Percentiles rank a stretch among this genome's conserved stretches.
phyloP scores from a whole-genome alignment of 148 eudicot genomes.

The Vaccinium myrtillus region DNA sequence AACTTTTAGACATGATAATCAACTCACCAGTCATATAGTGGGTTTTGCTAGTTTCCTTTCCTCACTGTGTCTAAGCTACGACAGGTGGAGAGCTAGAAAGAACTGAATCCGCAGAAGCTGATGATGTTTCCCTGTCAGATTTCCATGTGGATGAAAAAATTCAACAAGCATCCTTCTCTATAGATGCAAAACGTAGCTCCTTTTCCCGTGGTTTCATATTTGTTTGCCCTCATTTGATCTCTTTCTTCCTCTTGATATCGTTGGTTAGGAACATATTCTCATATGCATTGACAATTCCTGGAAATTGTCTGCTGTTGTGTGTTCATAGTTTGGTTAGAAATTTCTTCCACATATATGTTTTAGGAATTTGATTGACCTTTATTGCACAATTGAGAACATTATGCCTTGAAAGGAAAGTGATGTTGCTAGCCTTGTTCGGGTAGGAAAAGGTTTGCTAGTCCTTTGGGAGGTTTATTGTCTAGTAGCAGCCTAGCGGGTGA shows the following conservation, averaged over 20 bases:
- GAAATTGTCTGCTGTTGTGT: neutral
- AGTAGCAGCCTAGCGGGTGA: neutral
- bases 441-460: neutral
- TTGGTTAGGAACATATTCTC: constrained; percentile 4
- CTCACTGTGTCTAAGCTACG: constrained; percentile 29
- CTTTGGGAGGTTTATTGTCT: neutral
- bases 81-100: constrained; percentile 31
- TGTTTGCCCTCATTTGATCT: neutral
- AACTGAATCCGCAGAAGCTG: constrained; percentile 25
- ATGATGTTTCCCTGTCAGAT: constrained; percentile 27
- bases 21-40: neutral
- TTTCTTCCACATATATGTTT: neutral
- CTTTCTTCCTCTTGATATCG: neutral
- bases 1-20: neutral
- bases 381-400: neutral
- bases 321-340: neutral
- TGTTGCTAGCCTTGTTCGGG: neutral
- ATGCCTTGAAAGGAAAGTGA: neutral
- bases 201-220: constrained; percentile 11
- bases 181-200: constrained; percentile 32
- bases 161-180: constrained; percentile 21
- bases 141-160: constrained; percentile 23
- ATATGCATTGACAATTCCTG: neutral
- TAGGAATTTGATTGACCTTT: neutral
- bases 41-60: constrained; percentile 25